Evolutionary conservation across 306 rosid species (phyloP), one percentile per base, ranked within the genome.

Genomic region (Cicer arietinum): DNA sequence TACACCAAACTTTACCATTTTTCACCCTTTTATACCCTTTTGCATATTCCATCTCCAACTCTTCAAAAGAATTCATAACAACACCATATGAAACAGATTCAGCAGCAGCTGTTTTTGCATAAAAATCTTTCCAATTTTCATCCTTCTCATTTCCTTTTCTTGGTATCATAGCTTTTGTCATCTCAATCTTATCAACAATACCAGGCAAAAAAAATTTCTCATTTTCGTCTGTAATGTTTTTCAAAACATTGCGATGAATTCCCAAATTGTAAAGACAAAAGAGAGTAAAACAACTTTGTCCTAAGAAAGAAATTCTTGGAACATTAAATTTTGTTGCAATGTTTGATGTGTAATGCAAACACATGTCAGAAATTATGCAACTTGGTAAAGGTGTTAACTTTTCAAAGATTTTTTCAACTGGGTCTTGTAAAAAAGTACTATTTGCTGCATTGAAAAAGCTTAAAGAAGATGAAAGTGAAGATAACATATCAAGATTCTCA

Each of bases 251-350:
- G 43, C 0, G 6, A 6, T 46, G 14, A 7, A 8, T 1, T 1
- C 52, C 52, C 1, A 75, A 0, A 4, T 51, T 86, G 69, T 35
- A 44, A 3, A 68, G 0, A 60, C 89, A 82, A 2, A 77, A 44
- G 60, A 67, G 83, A 8, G 9, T 64, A 46, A 88, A 85, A 52
- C 88, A 85, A 40, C 81, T 30, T 10, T 48, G 14, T n/a, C 88
- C 88, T 0, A 12, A 1, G 72, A 86, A 88, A 10, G 88, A 79
- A 10, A 89, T 56, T 81, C 93, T 65, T 0, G 90, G 93, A 16
- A 89, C 75, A 14, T 71, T 17, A 7, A 84, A 80, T 40, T 51
- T 83, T 2, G 6, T 61, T 1, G 86, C 81, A 7, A 80, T 25
- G 11, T 12, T 43, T 5, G 73, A 71, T 40, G 84, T 80, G 41